These are phyloP conservation scores for Rusavskia elegans DNA, from an alignment of 495 filamentous ascomycete species.

Conservation along the genomic window DNA sequence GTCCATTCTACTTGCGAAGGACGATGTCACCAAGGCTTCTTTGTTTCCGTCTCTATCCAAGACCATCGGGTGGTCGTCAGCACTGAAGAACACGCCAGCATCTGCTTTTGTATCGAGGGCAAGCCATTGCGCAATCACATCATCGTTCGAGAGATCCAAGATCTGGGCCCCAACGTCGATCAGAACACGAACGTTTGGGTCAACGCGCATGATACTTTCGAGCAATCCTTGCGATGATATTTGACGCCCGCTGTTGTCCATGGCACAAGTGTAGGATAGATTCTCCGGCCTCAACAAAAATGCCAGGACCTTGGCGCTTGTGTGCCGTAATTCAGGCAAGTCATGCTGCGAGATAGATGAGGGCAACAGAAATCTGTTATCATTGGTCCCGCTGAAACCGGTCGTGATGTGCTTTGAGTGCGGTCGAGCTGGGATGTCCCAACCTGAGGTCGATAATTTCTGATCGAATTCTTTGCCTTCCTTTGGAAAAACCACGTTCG, in stretches of 20 bases:
- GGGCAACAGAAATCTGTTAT: conserved; percentile 41
- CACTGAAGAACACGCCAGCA: conserved; percentile 38
- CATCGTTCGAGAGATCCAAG: conserved; percentile 40
- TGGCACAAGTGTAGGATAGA: conserved; percentile 1
- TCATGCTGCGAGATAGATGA: conserved; percentile 39
- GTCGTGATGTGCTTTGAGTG: conserved; percentile 30
- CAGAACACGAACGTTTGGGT: conserved; percentile 31
- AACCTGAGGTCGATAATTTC: conserved; percentile 54
- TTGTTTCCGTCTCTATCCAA: conserved; percentile 24
- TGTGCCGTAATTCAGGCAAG: conserved; percentile 37
- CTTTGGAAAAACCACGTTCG: conserved; percentile 45
- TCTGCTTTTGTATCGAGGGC: conserved; percentile 10
- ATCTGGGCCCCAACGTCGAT: conserved; percentile 65
- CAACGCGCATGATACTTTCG: not conserved
- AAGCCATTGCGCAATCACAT: conserved; percentile 36
- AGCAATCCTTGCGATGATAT: not conserved
- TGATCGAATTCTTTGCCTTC: conserved; percentile 47
- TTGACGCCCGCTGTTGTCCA: not conserved
- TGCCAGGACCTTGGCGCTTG: conserved; percentile 46
- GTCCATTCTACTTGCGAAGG: conserved; percentile 42
- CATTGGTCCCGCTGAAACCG: conserved; percentile 63
- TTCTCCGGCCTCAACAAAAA: conserved; percentile 42
- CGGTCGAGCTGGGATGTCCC: conserved; percentile 33
- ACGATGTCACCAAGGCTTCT: conserved; percentile 39
- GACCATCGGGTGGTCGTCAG: conserved; percentile 25